Conservation (phyloP, 768 basidiomycete species). For the Lyophyllum shimeji region DNA sequence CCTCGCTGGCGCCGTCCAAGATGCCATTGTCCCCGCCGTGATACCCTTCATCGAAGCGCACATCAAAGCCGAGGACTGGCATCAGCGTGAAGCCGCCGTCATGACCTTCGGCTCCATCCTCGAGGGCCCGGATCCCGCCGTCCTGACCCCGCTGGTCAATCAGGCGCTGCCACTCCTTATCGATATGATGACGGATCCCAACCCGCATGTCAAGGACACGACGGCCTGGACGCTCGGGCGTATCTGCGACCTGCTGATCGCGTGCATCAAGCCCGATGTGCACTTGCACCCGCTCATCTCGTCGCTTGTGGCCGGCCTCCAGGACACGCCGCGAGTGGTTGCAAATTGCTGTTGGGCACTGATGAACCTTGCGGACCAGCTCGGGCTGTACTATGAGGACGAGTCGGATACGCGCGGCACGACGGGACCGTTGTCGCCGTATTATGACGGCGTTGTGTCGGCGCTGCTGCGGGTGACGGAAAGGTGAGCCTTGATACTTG, state of each 20-base stretch:
- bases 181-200: constrained; percentile 89
- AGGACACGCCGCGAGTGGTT: constrained; percentile 80
- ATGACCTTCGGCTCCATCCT: constrained; percentile 99
- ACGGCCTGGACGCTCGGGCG: constrained; percentile 97
- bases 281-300: constrained; percentile 83
- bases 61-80: constrained; percentile 93
- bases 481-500: constrained; percentile 51
- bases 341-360: constrained; percentile 96
- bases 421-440: constrained; percentile 73
- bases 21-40: constrained; percentile 86
- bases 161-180: constrained; percentile 94
- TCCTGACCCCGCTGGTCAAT: constrained; percentile 87
- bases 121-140: constrained; percentile 88
- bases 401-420: constrained; percentile 52
- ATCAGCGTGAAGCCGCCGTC: constrained; percentile 92
- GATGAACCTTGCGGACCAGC: constrained; percentile 93
- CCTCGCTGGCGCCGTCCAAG: constrained; percentile 87
- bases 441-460: constrained; percentile 83
- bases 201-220: constrained; percentile 90
- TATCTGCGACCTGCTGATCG: constrained; percentile 87
- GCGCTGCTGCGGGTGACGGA: constrained; percentile 87
- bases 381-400: constrained; percentile 66
- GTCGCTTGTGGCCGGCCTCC: constrained; percentile 79
- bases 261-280: constrained; percentile 84
- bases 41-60: constrained; percentile 98